Evolutionary conservation across 164 flowering plant species (phyloP).

Genomic region (Cinnamomum micranthum): DNA sequence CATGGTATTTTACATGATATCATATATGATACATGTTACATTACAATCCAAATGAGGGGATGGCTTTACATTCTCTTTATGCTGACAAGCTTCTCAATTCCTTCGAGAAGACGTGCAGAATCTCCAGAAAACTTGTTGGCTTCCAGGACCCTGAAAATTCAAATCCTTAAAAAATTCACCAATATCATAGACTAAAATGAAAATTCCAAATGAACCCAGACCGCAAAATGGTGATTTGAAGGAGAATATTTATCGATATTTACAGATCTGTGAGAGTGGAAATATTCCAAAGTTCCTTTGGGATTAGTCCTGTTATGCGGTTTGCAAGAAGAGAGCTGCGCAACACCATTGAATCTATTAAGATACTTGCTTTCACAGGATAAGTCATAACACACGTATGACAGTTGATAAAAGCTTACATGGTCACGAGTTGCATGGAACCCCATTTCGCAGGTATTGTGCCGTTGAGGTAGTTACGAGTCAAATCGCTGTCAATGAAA

Average conservation of each 20-base stretch:
- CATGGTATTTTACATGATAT: no score
- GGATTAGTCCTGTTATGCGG: conserved; percentile 22
- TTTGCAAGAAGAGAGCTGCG: conserved; percentile 50
- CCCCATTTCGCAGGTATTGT: conserved; percentile 66
- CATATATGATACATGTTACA: no score
- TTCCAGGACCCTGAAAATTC: conserved; percentile 24
- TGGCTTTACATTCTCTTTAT: conserved; percentile 20
- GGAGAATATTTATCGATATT: neutral
- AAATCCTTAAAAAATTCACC: neutral
- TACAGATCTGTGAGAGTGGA: conserved; percentile 40
- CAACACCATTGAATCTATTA: neutral
- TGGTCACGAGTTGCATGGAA: conserved; percentile 24
- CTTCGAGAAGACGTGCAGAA: conserved; percentile 24
- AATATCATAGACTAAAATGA: neutral
- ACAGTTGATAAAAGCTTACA: conserved; percentile 34
- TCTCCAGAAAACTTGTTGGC: conserved; percentile 17
- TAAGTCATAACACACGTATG: neutral
- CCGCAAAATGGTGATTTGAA: neutral
- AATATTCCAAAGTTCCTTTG: conserved; percentile 23
- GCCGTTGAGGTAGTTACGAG: conserved; percentile 59
- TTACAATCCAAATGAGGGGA: neutral
- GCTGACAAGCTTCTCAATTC: conserved; percentile 26
- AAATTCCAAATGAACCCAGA: neutral
- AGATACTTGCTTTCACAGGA: neutral
- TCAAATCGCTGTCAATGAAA: conserved; percentile 43